These are phyloP conservation scores for Aspergillus carlsbadensis DNA, from an alignment of 495 filamentous ascomycete species.

Conservation along the genomic window DNA sequence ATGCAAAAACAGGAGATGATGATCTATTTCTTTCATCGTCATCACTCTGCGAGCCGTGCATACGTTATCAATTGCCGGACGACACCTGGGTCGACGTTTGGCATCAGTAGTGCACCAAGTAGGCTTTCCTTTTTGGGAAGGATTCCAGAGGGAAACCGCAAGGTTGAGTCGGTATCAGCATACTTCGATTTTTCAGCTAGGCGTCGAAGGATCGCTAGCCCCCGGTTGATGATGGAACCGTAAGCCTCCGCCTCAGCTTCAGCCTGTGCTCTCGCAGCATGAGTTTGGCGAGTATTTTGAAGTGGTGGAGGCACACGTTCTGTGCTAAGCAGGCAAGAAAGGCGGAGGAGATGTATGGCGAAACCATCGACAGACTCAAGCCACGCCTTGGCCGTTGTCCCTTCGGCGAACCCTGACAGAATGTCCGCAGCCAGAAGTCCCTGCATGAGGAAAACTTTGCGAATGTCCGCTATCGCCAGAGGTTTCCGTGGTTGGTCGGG, in stretches of 20 bases:
- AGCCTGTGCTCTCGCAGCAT: constrained; percentile 30
- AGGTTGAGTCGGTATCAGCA: constrained; percentile 45
- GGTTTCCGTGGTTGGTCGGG: constrained; percentile 61
- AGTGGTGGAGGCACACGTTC: constrained; percentile 45
- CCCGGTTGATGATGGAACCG: constrained; percentile 63
- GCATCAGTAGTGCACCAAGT: constrained; percentile 64
- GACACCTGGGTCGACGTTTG: constrained; percentile 57
- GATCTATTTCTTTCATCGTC: constrained; percentile 20
- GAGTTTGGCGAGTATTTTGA: constrained; percentile 32
- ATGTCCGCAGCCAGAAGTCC: constrained; percentile 91
- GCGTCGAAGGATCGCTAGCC: constrained; percentile 65
- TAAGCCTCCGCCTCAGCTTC: constrained; percentile 49
- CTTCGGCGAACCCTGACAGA: constrained; percentile 70
- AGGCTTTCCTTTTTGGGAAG: constrained; percentile 70
- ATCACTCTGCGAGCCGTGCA: constrained; percentile 56
- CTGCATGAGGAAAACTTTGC: constrained; percentile 86
- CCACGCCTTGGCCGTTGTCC: constrained; percentile 73
- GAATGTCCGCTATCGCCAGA: constrained; percentile 68
- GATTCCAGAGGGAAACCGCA: constrained; percentile 58
- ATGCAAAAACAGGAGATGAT: constrained; percentile 14
- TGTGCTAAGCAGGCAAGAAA: constrained; percentile 68
- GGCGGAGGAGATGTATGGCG: constrained; percentile 69
- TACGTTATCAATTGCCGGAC: constrained; percentile 73
- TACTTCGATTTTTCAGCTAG: constrained; percentile 72
- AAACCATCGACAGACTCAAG: constrained; percentile 83